phyloP scores from a whole-genome alignment of 1,284 basidiomycete species.

The Cystobasidium slooffiae region DNA sequence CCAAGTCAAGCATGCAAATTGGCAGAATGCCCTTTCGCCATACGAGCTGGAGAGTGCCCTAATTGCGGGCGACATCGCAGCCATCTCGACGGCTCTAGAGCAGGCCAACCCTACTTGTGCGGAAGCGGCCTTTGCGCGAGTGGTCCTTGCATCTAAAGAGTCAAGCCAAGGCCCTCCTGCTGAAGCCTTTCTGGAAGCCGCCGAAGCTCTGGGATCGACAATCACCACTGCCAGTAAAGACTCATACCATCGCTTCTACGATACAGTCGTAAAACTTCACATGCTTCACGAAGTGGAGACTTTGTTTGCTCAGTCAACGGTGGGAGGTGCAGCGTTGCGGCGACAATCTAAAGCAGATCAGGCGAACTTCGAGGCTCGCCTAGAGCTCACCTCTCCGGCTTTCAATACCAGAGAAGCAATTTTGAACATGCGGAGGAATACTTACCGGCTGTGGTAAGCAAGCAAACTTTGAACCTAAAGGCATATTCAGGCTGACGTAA shows the following conservation, averaged over 20 bases:
- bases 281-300: conserved; percentile 84
- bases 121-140: conserved; percentile 39
- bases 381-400: conserved; percentile 80
- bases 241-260: conserved; percentile 85
- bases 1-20: conserved; percentile 75
- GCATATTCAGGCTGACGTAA: background rate
- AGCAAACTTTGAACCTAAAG: background rate
- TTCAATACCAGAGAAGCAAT: conserved; percentile 91
- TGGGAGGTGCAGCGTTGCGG: conserved; percentile 1
- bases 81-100: conserved; percentile 34
- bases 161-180: conserved; percentile 58
- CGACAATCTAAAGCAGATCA: conserved; percentile 12
- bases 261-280: conserved; percentile 84
- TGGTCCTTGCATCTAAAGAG: conserved; percentile 29
- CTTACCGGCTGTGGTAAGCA: conserved; percentile 73
- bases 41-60: conserved; percentile 94
- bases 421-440: conserved; percentile 85
- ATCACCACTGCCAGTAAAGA: conserved; percentile 78
- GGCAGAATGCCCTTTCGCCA: conserved; percentile 76
- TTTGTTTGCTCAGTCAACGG: conserved; percentile 35
- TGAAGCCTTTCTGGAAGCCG: conserved; percentile 68
- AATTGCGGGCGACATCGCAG: conserved; percentile 90
- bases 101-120: conserved; percentile 7
- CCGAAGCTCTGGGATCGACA: conserved; percentile 75
- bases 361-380: conserved; percentile 58